phyloP scores from a whole-genome alignment of 139 green algal genomes.

The Parachlorella kessleri region DNA sequence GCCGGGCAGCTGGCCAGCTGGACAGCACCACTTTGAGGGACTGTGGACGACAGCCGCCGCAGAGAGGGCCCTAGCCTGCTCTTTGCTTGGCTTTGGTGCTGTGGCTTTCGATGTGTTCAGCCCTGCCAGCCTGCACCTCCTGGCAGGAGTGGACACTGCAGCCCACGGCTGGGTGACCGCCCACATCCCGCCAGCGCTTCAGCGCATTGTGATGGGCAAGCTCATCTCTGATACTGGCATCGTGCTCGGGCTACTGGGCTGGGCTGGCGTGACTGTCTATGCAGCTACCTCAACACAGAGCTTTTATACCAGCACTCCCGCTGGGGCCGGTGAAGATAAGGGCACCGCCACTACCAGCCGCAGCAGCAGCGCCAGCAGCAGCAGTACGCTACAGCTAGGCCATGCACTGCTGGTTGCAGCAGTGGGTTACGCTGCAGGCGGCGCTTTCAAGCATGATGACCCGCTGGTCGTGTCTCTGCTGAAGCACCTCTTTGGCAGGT shows the following conservation, averaged over 20 bases:
- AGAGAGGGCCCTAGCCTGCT: not conserved
- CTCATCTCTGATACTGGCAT: constrained; percentile 19
- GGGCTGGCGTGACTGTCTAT: not conserved
- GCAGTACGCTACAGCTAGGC: not conserved
- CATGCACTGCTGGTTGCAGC: not conserved
- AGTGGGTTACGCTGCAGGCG: not conserved
- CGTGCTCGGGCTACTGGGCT: constrained; percentile 2
- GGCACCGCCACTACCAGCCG: not conserved
- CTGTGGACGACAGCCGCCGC: not conserved
- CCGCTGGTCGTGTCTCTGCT: constrained; percentile 11
- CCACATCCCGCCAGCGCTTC: not conserved
- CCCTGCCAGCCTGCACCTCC: not conserved
- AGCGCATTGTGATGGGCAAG: not conserved
- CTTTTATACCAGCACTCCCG: not conserved
- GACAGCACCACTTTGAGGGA: not conserved
- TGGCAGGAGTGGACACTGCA: not conserved
- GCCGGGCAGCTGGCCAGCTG: not conserved
- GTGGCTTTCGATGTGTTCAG: not conserved
- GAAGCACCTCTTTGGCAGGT: constrained; percentile 26
- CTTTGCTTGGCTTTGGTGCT: too few species aligned
- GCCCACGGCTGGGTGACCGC: not conserved
- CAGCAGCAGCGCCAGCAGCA: not conserved
- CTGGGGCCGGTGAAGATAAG: not conserved
- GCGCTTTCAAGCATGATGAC: constrained; percentile 14
- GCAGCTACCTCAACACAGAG: not conserved